These are phyloP conservation scores for Fusarium secorum DNA, from an alignment of 2,329 filamentous ascomycete genomes.

Conservation along the genomic window DNA sequence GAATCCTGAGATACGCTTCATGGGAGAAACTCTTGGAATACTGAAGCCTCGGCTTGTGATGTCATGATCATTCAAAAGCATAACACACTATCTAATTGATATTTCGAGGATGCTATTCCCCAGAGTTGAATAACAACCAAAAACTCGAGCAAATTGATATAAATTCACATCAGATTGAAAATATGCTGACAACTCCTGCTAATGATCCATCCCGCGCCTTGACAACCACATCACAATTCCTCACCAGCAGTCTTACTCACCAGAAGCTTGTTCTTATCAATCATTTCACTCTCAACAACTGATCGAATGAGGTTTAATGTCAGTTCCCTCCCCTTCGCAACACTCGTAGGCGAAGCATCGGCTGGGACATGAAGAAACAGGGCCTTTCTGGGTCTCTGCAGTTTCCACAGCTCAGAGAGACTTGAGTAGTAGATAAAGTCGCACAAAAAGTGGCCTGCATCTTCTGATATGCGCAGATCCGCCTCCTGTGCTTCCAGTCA, in stretches of 20 bases:
- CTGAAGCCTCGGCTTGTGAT: conserved; percentile 1
- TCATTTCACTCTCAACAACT: conserved; percentile 61
- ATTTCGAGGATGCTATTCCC: no score
- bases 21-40: not conserved
- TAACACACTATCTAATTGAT: not conserved
- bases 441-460: conserved; percentile 77
- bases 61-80: conserved; percentile 1
- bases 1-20: not conserved
- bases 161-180: not conserved
- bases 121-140: no score
- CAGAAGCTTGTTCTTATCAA: conserved; percentile 21
- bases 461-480: conserved; percentile 68
- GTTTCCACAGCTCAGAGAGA: conserved; percentile 63
- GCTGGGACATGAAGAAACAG: conserved; percentile 78
- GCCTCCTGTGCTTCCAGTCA: conserved; percentile 44
- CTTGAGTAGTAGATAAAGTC: conserved; percentile 82
- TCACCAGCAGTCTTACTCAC: not conserved
- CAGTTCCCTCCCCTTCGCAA: conserved; percentile 61
- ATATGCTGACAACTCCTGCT: not conserved
- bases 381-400: conserved; percentile 58
- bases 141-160: not conserved
- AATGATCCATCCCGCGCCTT: not conserved
- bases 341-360: conserved; percentile 57
- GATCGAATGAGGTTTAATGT: conserved; percentile 63
- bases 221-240: not conserved